A percentile compares a stretch with the other conserved stretches of the same genome.
Evolutionary conservation across 2,329 filamentous ascomycete genomes (phyloP).

Genomic region (Phoma sp.): DNA sequence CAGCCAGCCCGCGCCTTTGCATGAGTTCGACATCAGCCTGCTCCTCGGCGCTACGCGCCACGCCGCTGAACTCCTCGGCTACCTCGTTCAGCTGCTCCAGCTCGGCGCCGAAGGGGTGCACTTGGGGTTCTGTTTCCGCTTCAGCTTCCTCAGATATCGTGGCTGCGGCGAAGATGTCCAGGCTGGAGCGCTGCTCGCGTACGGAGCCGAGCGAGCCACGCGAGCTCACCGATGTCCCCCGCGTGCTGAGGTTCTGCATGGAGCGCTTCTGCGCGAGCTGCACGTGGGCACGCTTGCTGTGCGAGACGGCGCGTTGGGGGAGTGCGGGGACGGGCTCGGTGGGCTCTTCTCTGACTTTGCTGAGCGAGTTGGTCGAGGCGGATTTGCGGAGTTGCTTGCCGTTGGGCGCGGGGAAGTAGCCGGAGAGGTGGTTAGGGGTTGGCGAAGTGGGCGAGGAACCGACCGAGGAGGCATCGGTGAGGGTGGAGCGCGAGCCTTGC

Average conservation of each 20-base stretch:
- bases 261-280: constrained; percentile 74
- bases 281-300: constrained; percentile 87
- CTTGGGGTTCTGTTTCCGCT: constrained; percentile 19
- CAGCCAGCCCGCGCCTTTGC: constrained; percentile 70
- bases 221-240: constrained; percentile 15
- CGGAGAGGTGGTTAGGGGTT: constrained; percentile 62
- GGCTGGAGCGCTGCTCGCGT: constrained; percentile 58
- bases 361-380: constrained; percentile 46
- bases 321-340: constrained; percentile 66
- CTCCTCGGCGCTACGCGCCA: constrained; percentile 65
- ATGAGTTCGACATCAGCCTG: constrained; percentile 79
- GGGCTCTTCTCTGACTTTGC: constrained; percentile 33
- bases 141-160: constrained; percentile 42
- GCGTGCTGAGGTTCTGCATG: constrained; percentile 50
- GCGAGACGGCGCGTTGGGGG: constrained; percentile 79
- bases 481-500: constrained; percentile 67
- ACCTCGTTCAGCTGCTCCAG: constrained; percentile 91
- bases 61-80: constrained; percentile 79
- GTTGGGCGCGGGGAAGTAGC: constrained; percentile 62
- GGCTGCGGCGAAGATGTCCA: constrained; percentile 49
- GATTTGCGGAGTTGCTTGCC: constrained; percentile 52
- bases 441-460: constrained; percentile 56
- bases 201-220: constrained; percentile 60
- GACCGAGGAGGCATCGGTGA: constrained; percentile 68
- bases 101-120: constrained; percentile 85